Evolutionary conservation across 2,329 filamentous ascomycete genomes (phyloP), one percentile per base, ranked within the genome.

Genomic region (Spiromastix sp.): DNA sequence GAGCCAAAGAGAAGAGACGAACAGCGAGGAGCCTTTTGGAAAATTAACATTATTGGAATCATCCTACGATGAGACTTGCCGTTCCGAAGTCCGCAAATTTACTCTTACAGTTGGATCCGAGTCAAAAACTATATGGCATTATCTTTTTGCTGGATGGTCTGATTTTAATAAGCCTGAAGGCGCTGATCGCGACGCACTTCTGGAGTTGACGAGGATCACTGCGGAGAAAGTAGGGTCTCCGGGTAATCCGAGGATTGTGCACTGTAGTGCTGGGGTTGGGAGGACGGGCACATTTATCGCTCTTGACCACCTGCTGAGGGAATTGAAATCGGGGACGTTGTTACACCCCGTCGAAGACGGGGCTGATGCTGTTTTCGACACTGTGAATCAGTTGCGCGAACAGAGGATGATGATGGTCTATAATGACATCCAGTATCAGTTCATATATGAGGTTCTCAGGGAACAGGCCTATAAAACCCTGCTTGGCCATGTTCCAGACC

Each of bases 321-420:
- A 95, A 58, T 70, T 96, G 7, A 77, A 84, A 17, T 72, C 77
- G 4, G 89, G 86, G 32, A 70, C 77, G 15, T 61, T 93, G 32
- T 66, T 73, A 42, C 54, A 64, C 32, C 46, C 49, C 21, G 48
- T 61, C 6, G 59, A 64, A 7, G 60, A 67, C 8, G 61, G 68
- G 30, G 51, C 60, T 17, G 87, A 95, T 49, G 72, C 81, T 2
- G 71, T 98, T 26, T 83, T 78, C 45, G 71, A 81, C 12, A 81
- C 82, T 0, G 87, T 98, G 36, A 81, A 93, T 48, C 62, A 66
- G 41, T 70, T 98, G 37, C 74, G 91, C 29, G 76, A 89, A 57
- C 91, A 98, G 66, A 74, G 91, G 12, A 83, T 85, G 65, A 84
- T 80, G 61, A 98, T 98, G 91, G 91, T 98, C 4, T 91, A 96